Percentiles rank a stretch among this genome's conserved stretches.
phyloP scores from a whole-genome alignment of 352 stramenopile species.

The Phytophthora lateralis region DNA sequence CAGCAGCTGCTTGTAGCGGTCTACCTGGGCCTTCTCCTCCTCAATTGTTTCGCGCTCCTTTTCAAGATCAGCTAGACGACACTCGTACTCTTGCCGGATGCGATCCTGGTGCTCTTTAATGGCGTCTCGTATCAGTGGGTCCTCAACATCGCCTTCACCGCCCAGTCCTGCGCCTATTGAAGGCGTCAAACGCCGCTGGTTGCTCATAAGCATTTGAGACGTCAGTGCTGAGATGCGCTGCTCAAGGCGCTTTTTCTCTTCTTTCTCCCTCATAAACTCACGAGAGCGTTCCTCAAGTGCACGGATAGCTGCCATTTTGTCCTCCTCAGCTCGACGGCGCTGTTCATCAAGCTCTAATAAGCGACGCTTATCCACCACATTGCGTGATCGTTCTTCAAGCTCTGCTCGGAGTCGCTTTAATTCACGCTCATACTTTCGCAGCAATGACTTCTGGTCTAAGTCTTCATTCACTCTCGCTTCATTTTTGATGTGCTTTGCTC shows the following conservation, averaged over 20 bases:
- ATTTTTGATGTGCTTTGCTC: conserved; percentile 94
- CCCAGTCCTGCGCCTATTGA: conserved; percentile 9
- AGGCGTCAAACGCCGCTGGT: conserved; percentile 45
- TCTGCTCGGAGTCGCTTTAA: conserved; percentile 92
- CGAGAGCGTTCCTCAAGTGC: conserved; percentile 90
- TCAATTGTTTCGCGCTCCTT: conserved; percentile 94
- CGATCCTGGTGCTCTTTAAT: conserved; percentile 91
- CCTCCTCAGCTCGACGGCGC: conserved; percentile 88
- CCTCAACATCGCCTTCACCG: conserved; percentile 58
- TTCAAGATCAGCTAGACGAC: conserved; percentile 91
- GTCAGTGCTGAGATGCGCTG: conserved; percentile 93
- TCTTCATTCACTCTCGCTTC: conserved; percentile 92
- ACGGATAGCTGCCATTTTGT: conserved; percentile 95
- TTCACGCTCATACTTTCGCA: conserved; percentile 96
- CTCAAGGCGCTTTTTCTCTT: conserved; percentile 95
- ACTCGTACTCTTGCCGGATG: conserved; percentile 93
- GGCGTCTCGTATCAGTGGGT: conserved; percentile 77
- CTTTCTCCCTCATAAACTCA: conserved; percentile 96
- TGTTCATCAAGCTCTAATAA: conserved; percentile 92
- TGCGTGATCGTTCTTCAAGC: conserved; percentile 92
- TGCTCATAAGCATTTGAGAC: conserved; percentile 92
- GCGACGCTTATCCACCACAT: conserved; percentile 93
- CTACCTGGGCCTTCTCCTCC: conserved; percentile 95
- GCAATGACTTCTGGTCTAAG: conserved; percentile 91
- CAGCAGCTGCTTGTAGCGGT: conserved; percentile 96